phyloP scores from a whole-genome alignment of 345 rosid genomes.

The Euphorbia lathyris region DNA sequence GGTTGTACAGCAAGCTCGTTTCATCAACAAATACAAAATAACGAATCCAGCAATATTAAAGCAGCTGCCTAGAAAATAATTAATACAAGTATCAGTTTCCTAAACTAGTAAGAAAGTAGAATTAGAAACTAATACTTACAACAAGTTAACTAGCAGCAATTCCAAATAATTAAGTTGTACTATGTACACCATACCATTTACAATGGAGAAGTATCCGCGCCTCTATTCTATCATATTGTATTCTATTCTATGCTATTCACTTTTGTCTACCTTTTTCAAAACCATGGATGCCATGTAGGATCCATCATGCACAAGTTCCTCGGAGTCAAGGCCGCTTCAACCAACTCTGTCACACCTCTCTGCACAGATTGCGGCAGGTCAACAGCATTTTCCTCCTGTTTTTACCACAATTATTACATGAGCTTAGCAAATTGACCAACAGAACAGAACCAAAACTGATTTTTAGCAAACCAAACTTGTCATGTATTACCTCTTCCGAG shows the following conservation, averaged over 20 bases:
- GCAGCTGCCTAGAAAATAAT: too few species aligned
- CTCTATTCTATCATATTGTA: background rate
- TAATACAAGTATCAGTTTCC: too few species aligned
- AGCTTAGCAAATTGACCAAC: too few species aligned
- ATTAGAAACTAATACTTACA: background rate
- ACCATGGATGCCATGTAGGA: constrained; percentile 99
- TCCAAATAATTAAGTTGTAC: background rate
- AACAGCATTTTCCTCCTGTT: constrained; percentile 72
- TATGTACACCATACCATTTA: background rate
- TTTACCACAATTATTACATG: background rate
- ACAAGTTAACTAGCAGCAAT: constrained; percentile 1
- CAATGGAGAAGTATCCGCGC: background rate
- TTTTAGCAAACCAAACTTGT: background rate
- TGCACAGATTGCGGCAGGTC: constrained; percentile 94
- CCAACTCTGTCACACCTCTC: constrained; percentile 78
- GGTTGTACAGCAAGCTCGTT: too few species aligned
- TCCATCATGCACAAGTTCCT: constrained; percentile 99
- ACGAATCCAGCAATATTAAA: too few species aligned
- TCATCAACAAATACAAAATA: too few species aligned
- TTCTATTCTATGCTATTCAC: background rate
- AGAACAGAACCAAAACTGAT: background rate
- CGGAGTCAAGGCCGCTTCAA: constrained; percentile 85
- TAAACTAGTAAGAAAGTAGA: background rate
- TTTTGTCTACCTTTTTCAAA: constrained; percentile 31
- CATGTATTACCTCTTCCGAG: constrained; percentile 74